Percentiles rank a stretch among this genome's conserved stretches.
Conservation (phyloP, 192 early-diverging fungal genomes). For the Mycoemilia scoparia region DNA sequence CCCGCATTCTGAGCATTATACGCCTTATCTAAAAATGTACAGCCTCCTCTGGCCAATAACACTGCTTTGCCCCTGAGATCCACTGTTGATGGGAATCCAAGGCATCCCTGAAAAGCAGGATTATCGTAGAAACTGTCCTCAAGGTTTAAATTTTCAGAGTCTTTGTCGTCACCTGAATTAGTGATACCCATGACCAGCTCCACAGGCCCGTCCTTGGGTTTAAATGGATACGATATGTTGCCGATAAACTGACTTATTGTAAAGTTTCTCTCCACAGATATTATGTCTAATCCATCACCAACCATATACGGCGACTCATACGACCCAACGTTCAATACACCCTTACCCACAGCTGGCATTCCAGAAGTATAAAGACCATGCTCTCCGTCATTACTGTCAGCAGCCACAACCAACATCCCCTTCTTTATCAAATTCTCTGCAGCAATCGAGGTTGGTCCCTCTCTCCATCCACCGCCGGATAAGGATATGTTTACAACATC, state of each 20-base stretch:
- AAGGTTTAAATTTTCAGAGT: no score
- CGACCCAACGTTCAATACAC: slow-evolving; percentile 37
- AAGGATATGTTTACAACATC: slow-evolving; percentile 75
- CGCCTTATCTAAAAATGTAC: slow-evolving; percentile 46
- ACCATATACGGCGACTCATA: slow-evolving; percentile 24
- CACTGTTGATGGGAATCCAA: no score
- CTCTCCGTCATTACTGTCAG: slow-evolving; percentile 46
- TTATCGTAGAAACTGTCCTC: slow-evolving; percentile 25
- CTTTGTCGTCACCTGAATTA: slow-evolving; percentile 21
- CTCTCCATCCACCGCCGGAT: slow-evolving; percentile 46
- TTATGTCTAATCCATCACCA: slow-evolving; percentile 19
- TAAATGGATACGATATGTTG: no score
- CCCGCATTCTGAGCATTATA: slow-evolving; percentile 32
- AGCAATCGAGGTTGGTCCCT: slow-evolving; percentile 37
- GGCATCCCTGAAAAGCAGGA: no score
- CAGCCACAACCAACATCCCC: slow-evolving; percentile 34
- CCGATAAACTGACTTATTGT: slow-evolving; percentile 28
- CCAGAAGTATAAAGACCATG: slow-evolving; percentile 40
- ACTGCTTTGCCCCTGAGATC: slow-evolving; percentile 30
- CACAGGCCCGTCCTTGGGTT: no score
- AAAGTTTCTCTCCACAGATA: slow-evolving; percentile 15
- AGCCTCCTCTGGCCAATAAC: slow-evolving; percentile 49
- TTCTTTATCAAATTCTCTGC: slow-evolving; percentile 27
- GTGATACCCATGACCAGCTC: slow-evolving; percentile 24
- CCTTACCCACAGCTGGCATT: slow-evolving; percentile 35